Evolutionary conservation across 805 yeast species (phyloP).

Genomic region (Saccharomycopsis sp.): DNA sequence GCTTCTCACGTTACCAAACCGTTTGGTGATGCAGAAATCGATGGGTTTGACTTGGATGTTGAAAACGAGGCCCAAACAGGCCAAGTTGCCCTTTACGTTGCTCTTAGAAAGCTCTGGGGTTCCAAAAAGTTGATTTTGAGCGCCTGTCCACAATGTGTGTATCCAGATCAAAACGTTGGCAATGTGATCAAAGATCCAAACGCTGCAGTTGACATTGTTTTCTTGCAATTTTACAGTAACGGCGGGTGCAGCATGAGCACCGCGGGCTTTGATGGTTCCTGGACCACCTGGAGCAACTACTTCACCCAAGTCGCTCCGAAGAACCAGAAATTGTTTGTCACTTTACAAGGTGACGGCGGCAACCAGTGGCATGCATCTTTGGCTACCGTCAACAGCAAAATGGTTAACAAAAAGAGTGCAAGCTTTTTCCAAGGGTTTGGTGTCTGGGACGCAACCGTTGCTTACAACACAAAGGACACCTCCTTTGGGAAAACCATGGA

Average conservation of each 20-base stretch:
- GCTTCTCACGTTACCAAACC: conserved; percentile 29
- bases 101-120: conserved; percentile 27
- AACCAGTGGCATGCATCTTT: conserved; percentile 14
- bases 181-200: conserved; percentile 34
- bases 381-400: conserved; percentile 5
- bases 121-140: conserved; percentile 44
- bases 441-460: conserved; percentile 20
- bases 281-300: conserved; percentile 45
- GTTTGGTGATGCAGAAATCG: conserved; percentile 17
- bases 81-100: conserved; percentile 37
- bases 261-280: conserved; percentile 28
- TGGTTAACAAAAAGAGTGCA: conserved; percentile 4
- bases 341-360: conserved; percentile 9
- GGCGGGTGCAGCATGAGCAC: conserved; percentile 33
- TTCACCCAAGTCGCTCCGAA: conserved; percentile 40
- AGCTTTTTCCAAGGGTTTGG: conserved; percentile 16
- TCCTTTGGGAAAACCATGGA: conserved; percentile 2
- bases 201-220: conserved; percentile 46
- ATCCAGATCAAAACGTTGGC: conserved; percentile 44
- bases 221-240: conserved; percentile 61
- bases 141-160: conserved; percentile 63
- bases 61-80: conserved; percentile 37
- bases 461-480: conserved; percentile 7
- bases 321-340: conserved; percentile 13
- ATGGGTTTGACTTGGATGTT: conserved; percentile 21